Evolutionary conservation across 345 rosid species (phyloP), one percentile per base, ranked within the genome.

Genomic region (Draba incana): DNA sequence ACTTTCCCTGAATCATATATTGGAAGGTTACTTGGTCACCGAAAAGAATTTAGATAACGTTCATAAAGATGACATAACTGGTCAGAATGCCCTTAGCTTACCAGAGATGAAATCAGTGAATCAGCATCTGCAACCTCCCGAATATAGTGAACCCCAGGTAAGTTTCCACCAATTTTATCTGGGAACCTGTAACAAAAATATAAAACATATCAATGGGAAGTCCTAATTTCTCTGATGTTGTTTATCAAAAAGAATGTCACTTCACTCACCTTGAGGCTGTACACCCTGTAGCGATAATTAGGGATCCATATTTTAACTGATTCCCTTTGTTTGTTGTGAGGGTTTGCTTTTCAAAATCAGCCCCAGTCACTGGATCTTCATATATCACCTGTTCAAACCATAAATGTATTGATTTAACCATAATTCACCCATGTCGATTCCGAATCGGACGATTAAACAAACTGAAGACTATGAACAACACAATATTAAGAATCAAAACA

Each of bases 111-210:
- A 75, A 90, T 84, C 25, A 94, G 72, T 31, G 95, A 85, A 70
- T 94, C 85, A 42, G 97, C 96, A 84, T 94, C 99, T 41, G 86
- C 96, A 59, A 94, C 92, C 72, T 93, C 96, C 62, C 96, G 82
- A 65, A 88, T 87, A 64, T 90, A 90, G 83, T 88, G 98, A 66
- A 93, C 97, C 25, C 97, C 98, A 47, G 94, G 84, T 49, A 90
- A 81, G 72, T 80, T 83, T 67, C 97, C 97, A 52, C 97, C 98
- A 28, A 93, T 90, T 83, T 85, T 90, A 69, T 88, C 96, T 0
- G 97, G 98, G 70, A 93, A 86, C 79, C 98, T 93, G 64, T 60
- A 44, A 67, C 33, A 74, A 66, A 77, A 12, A 49, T 15, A 20
- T 24, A 68, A 60, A 70, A 20, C 7, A 28, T 12, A 41, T 62